A percentile compares a stretch with the other conserved stretches of the same genome.
phyloP scores from a whole-genome alignment of 768 basidiomycete genomes.

The Hygrocybe punicea region DNA sequence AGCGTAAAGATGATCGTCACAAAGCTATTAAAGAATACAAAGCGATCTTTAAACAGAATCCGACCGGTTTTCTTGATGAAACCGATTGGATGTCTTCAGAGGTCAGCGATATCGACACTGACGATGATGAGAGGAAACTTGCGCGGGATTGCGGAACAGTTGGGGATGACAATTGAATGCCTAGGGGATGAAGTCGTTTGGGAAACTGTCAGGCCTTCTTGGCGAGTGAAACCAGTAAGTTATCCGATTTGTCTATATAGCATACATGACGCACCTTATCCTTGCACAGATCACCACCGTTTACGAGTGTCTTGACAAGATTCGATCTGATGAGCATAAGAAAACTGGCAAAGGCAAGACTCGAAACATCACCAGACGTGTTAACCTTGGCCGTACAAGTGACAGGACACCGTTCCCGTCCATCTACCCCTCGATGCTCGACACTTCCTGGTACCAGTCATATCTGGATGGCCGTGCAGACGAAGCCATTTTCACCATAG shows the following conservation, averaged over 20 bases:
- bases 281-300: neutral
- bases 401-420: neutral
- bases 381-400: neutral
- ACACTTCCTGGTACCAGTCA: neutral
- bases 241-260: neutral
- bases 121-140: neutral
- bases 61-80: neutral
- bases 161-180: neutral
- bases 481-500: neutral
- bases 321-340: neutral
- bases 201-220: neutral
- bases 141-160: neutral
- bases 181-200: neutral
- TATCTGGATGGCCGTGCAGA: neutral
- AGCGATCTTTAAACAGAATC: neutral
- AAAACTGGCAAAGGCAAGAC: neutral
- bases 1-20: neutral
- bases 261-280: neutral
- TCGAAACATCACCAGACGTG: neutral
- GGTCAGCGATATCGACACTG: neutral
- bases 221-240: neutral
- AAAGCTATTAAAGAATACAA: neutral
- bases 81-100: neutral
- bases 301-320: neutral
- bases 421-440: neutral